These are phyloP conservation scores for Phytopythium boreale DNA, from an alignment of 352 stramenopile genomes.

Conservation along the genomic window DNA sequence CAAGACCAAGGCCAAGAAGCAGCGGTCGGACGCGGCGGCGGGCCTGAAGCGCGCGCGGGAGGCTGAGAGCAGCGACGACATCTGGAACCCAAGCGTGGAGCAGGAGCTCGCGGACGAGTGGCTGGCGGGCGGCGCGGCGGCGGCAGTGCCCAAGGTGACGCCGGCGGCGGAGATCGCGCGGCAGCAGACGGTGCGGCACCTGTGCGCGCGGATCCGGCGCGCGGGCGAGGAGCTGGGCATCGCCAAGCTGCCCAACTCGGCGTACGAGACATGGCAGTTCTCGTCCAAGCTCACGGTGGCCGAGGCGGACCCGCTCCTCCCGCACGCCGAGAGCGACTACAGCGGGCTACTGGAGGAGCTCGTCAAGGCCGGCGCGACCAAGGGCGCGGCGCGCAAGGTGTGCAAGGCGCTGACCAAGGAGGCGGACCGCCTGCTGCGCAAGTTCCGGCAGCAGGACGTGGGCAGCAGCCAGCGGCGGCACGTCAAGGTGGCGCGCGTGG, in stretches of 20 bases:
- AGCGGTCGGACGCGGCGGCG: background rate
- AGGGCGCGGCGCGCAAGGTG: slow-evolving; percentile 54
- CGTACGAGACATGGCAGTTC: slow-evolving; percentile 87
- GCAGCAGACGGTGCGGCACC: slow-evolving; percentile 58
- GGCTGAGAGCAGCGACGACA: slow-evolving; percentile 14
- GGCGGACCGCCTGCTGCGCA: slow-evolving; percentile 47
- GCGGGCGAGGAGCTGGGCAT: slow-evolving; percentile 74
- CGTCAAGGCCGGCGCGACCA: slow-evolving; percentile 63
- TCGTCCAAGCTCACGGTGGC: slow-evolving; percentile 69
- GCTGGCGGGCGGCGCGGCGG: background rate
- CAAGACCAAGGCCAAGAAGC: background rate
- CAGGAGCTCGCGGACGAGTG: slow-evolving; percentile 19
- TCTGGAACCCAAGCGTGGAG: slow-evolving; percentile 55
- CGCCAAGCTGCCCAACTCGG: slow-evolving; percentile 72
- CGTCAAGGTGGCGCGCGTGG: slow-evolving; percentile 29
- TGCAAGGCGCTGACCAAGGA: slow-evolving; percentile 61
- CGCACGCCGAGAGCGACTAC: slow-evolving; percentile 68
- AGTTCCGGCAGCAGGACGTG: slow-evolving; percentile 46
- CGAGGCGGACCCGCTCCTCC: slow-evolving; percentile 69
- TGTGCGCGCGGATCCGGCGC: slow-evolving; percentile 68
- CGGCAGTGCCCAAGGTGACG: slow-evolving; percentile 16
- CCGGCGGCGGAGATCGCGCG: slow-evolving; percentile 64
- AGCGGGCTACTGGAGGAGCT: slow-evolving; percentile 70
- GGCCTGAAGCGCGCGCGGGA: slow-evolving; percentile 33
- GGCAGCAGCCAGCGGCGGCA: slow-evolving; percentile 39